Base-by-base conservation (phyloP, 2,329 filamentous ascomycete species). In the Talaromyces sp. region DNA sequence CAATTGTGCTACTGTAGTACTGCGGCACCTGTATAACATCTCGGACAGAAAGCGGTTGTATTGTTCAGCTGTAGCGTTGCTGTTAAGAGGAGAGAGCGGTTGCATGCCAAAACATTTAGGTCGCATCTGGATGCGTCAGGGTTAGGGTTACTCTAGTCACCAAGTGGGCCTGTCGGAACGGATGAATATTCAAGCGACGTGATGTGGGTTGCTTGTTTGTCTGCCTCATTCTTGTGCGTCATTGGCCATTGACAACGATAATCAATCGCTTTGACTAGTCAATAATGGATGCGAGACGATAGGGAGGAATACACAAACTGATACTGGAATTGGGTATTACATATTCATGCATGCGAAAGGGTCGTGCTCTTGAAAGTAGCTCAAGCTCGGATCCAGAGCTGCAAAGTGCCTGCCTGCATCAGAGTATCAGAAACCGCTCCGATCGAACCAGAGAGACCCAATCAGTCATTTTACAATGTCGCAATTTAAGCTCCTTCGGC, bases 311-410 rank as follows among this genome's bases (percentile, higher is more conserved):
- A 22, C 5, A 36, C 5, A 36, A 31, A 11, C 29, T 29, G 5
- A 56, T 38, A 34, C 53, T 36, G 53, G 1, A 7, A 38, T 22
- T 17, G 10, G 15, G 8, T 10, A 7, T 31, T 11, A 3, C 10
- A 36, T 25, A 10, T 10, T 4, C n/a, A 10, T 56, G 53, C 53
- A 56, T 56, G 27, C 25, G n/a, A 51, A 19, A 38, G 29, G n/a
- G 2, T 56, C 19, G 51, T 56, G 53, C n/a, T 54, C n/a, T 38
- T 56, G 11, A 25, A 22, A 38, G 5, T 25, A 56, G 53, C 31
- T 56, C 53, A 38, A 56, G 53, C 31, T 56, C 53, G 53, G 53
- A 56, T 56, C 53, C 36, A 22, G 53, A 54, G 53, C 53, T 38
- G 53, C 53, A 56, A 38, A 56, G 31, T 22, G 4, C 47, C 53